phyloP scores from a whole-genome alignment of 208 protist species.

The Leishmania martiniquensis region DNA sequence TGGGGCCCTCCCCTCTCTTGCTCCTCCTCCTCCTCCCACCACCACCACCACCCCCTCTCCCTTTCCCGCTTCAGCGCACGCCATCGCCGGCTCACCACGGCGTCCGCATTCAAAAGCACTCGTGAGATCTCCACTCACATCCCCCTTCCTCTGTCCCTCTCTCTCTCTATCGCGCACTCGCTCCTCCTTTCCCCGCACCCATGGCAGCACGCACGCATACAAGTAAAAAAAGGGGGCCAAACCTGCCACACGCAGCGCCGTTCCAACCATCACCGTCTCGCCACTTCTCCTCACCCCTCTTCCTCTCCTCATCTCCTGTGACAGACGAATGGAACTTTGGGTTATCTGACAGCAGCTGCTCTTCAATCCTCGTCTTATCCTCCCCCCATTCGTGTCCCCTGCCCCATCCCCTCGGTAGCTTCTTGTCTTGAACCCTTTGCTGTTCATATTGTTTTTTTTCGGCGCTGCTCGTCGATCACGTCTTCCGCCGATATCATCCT shows the following conservation, averaged over 20 bases:
- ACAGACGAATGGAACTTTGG: neutral
- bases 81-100: neutral
- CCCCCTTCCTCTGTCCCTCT: conserved; percentile 1
- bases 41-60: neutral
- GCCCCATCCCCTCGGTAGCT: too few species aligned
- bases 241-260: too few species aligned
- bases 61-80: neutral
- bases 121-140: neutral
- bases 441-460: neutral
- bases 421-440: too few species aligned
- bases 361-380: neutral
- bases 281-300: too few species aligned
- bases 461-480: neutral
- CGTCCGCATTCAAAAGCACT: neutral
- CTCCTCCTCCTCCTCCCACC: too few species aligned
- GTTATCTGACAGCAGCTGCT: neutral
- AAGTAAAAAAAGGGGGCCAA: too few species aligned
- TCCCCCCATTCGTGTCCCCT: too few species aligned
- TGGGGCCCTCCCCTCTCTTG: neutral
- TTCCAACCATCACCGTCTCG: conserved; percentile 1
- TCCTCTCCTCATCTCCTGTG: neutral
- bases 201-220: too few species aligned
- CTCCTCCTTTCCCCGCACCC: too few species aligned
- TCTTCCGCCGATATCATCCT: neutral
- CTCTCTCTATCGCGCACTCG: too few species aligned